Conservation (phyloP, 306 rosid species). For the Dryas alaskensis region DNA sequence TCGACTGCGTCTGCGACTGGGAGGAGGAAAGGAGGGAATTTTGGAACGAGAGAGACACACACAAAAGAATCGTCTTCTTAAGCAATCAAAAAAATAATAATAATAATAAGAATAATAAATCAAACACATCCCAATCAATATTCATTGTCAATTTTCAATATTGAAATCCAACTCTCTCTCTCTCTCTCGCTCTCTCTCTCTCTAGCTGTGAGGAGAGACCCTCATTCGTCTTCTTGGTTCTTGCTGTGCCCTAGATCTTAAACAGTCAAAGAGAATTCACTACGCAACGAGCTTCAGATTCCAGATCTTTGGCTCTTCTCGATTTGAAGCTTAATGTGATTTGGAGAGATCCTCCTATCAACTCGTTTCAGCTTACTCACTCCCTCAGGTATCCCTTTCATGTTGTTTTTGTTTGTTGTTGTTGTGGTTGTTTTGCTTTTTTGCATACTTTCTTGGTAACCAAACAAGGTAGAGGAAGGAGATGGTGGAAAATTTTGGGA, state of each 20-base stretch:
- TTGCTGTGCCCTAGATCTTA: slow-evolving; percentile 46
- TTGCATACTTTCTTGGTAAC: slow-evolving; percentile 18
- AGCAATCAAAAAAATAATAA: not conserved
- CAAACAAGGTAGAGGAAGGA: slow-evolving; percentile 1
- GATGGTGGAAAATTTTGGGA: slow-evolving; percentile 16
- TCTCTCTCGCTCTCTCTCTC: not conserved
- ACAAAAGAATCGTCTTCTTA: not conserved
- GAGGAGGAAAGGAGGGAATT: not conserved
- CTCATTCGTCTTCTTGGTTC: slow-evolving; percentile 3
- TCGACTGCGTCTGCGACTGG: not conserved
- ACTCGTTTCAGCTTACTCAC: not conserved
- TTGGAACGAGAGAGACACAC: not conserved
- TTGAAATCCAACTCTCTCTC: not conserved
- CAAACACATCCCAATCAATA: not conserved
- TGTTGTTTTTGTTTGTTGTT: not conserved
- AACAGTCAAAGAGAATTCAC: not conserved
- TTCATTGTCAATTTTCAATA: not conserved
- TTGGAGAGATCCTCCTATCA: slow-evolving; percentile 25
- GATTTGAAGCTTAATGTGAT: slow-evolving; percentile 7
- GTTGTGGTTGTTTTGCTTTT: not conserved
- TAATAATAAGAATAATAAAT: not conserved
- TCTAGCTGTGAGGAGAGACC: not conserved
- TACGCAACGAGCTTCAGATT: not conserved
- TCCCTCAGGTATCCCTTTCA: slow-evolving; percentile 29
- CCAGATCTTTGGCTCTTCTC: slow-evolving; percentile 31